Evolutionary conservation across 306 rosid species (phyloP).

Genomic region (Vachellia collinsii): DNA sequence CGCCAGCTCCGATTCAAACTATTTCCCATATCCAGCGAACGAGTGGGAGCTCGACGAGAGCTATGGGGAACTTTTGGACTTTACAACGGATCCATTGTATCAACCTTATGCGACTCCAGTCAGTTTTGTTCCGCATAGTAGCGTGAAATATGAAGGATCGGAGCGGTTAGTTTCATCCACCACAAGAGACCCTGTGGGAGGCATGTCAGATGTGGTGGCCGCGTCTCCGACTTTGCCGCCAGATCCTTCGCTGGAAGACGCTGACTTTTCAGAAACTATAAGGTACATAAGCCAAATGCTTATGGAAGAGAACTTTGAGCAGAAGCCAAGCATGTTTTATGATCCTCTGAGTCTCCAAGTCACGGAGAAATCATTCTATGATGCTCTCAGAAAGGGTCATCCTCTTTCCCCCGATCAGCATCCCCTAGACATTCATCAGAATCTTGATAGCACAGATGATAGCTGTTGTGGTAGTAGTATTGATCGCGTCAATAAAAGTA

Average conservation of each 20-base stretch:
- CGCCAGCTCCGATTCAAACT: conserved; percentile 8
- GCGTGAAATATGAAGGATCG: conserved; percentile 1
- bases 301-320: conserved; percentile 74
- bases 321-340: conserved; percentile 53
- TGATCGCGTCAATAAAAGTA: conserved; percentile 13
- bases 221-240: background rate
- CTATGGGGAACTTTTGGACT: background rate
- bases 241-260: conserved; percentile 43
- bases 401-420: conserved; percentile 52
- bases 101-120: conserved; percentile 1
- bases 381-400: conserved; percentile 48
- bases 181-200: background rate
- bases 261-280: conserved; percentile 48
- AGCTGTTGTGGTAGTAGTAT: background rate
- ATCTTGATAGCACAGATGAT: conserved; percentile 27
- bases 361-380: conserved; percentile 63
- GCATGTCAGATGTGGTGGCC: background rate
- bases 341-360: conserved; percentile 61
- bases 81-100: conserved; percentile 9
- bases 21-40: conserved; percentile 5
- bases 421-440: conserved; percentile 35
- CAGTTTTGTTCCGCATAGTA: conserved; percentile 6
- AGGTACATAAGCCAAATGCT: conserved; percentile 55
- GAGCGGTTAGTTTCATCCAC: background rate
- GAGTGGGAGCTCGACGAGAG: conserved; percentile 7